A percentile compares a stretch with the other conserved stretches of the same genome.
These are phyloP conservation scores for Talaromyces verruculosus DNA, from an alignment of 2,329 filamentous ascomycete species.

Conservation along the genomic window DNA sequence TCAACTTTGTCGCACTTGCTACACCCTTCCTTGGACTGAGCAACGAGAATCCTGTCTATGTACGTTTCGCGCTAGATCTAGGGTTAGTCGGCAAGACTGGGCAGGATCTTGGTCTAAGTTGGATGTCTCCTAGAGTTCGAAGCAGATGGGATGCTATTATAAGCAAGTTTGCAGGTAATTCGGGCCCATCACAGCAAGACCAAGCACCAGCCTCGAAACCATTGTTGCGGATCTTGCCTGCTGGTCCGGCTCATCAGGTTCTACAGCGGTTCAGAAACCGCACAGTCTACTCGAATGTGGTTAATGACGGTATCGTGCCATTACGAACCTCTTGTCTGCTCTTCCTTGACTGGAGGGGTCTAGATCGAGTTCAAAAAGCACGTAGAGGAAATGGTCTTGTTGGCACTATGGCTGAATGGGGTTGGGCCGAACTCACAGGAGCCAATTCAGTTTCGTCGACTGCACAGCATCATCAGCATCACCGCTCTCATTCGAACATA, in stretches of 20 bases:
- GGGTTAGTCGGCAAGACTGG: conserved; percentile 94
- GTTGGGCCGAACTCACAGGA: conserved; percentile 87
- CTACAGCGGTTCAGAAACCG: conserved; percentile 85
- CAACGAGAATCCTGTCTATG: conserved; percentile 96
- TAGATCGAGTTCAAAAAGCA: conserved; percentile 92
- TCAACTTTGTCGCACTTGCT: conserved; percentile 88
- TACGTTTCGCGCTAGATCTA: conserved; percentile 95
- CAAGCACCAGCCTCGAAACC: conserved; percentile 82
- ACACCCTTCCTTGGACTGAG: conserved; percentile 87
- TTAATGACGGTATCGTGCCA: conserved; percentile 96
- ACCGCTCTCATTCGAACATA: conserved; percentile 30
- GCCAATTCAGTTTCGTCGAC: conserved; percentile 60
- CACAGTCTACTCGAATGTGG: conserved; percentile 93
- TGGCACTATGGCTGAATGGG: conserved; percentile 88
- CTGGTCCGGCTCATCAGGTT: conserved; percentile 83
- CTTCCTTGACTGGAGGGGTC: conserved; percentile 93
- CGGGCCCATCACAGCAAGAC: conserved; percentile 53
- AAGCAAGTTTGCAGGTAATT: conserved; percentile 69
- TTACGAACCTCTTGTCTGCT: conserved; percentile 92
- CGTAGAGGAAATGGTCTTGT: conserved; percentile 87
- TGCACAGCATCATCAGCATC: conserved; percentile 26
- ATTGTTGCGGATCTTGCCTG: conserved; percentile 81
- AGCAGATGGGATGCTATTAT: conserved; percentile 89
- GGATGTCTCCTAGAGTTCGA: conserved; percentile 81
- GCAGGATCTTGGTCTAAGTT: conserved; percentile 90